Conservation (phyloP, 495 filamentous ascomycete species). For the Amphirosellinia nigrospora region DNA sequence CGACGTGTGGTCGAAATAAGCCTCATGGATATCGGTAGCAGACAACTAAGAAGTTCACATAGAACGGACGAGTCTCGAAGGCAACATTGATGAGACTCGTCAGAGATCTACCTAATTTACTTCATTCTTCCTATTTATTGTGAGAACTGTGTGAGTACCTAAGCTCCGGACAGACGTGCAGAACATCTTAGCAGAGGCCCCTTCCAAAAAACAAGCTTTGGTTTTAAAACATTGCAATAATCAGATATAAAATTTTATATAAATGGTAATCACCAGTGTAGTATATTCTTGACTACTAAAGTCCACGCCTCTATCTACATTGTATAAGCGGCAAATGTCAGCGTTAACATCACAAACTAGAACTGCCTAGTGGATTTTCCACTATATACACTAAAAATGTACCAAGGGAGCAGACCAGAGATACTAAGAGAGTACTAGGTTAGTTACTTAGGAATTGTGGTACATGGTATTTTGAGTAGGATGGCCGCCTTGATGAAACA, state of each 20-base stretch:
- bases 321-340: neutral
- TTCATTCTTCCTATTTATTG: too few species aligned
- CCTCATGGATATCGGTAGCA: neutral
- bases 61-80: neutral
- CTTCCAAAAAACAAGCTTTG: neutral
- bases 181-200: neutral
- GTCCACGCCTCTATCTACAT: neutral
- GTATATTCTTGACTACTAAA: neutral
- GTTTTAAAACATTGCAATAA: neutral
- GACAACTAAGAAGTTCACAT: neutral
- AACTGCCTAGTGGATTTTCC: neutral
- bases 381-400: neutral
- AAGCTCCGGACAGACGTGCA: too few species aligned
- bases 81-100: neutral
- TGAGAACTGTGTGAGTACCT: too few species aligned
- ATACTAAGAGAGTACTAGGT: too few species aligned
- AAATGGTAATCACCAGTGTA: neutral
- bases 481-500: neutral
- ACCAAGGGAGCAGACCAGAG: neutral
- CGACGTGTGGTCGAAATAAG: neutral
- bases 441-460: too few species aligned
- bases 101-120: neutral
- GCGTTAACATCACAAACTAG: neutral
- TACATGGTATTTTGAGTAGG: neutral
- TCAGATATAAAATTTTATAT: neutral